Conservation (phyloP, 306 rosid genomes). For the Biancaea sappan region DNA sequence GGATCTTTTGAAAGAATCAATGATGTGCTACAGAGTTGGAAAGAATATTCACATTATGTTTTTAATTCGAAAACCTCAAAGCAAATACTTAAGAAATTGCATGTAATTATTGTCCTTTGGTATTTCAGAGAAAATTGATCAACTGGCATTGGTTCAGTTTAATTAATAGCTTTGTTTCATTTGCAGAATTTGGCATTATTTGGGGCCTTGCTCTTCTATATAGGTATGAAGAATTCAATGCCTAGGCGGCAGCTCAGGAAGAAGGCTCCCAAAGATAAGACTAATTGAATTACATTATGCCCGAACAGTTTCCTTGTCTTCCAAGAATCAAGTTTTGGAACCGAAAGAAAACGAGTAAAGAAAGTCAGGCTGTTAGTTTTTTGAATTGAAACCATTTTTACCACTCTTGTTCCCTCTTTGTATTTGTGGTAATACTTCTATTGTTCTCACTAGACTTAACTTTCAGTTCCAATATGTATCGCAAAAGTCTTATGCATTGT, state of each 20-base stretch:
- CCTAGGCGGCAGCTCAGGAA: slow-evolving; percentile 55
- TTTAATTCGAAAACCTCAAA: background rate
- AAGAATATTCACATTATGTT: too few species aligned
- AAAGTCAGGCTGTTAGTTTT: background rate
- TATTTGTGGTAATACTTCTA: background rate
- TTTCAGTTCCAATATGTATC: background rate
- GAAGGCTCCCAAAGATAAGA: slow-evolving; percentile 56
- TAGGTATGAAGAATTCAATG: slow-evolving; percentile 59
- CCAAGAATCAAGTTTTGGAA: background rate
- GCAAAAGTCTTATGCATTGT: background rate
- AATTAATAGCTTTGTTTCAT: background rate
- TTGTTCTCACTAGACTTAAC: background rate
- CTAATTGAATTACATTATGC: slow-evolving; percentile 24
- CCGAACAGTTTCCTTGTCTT: background rate
- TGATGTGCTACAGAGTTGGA: background rate
- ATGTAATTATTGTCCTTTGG: background rate
- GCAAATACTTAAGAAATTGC: background rate
- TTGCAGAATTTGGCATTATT: slow-evolving; percentile 68
- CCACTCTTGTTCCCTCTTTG: background rate
- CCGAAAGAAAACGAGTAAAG: background rate
- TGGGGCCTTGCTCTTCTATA: slow-evolving; percentile 67
- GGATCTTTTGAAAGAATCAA: background rate
- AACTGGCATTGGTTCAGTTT: background rate
- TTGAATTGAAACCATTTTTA: background rate
- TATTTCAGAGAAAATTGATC: background rate